Conservation (phyloP, 345 rosid species). For the Heritiera fomes region DNA sequence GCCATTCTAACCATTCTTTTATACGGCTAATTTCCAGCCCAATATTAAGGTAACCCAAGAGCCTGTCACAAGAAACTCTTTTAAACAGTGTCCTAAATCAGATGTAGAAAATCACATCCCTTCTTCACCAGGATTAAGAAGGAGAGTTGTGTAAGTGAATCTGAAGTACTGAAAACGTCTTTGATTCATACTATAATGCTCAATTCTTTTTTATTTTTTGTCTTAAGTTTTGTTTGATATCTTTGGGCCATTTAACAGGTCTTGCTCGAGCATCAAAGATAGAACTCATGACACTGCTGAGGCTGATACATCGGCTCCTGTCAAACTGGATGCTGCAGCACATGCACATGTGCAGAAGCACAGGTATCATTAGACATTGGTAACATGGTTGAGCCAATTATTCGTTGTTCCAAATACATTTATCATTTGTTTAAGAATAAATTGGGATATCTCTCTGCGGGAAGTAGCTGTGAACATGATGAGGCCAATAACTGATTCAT, state of each 20-base stretch:
- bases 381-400: neutral
- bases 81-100: constrained; percentile 39
- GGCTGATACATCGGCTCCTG: constrained; percentile 48
- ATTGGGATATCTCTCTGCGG: neutral
- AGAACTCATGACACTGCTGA: constrained; percentile 39
- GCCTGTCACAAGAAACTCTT: constrained; percentile 22
- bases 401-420: neutral
- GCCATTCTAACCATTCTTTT: constrained; percentile 3
- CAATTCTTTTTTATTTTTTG: neutral
- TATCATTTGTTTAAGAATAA: neutral
- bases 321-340: constrained; percentile 70
- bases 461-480: neutral
- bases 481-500: neutral
- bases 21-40: constrained; percentile 37
- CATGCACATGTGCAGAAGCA: constrained; percentile 77
- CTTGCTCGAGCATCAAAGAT: constrained; percentile 45
- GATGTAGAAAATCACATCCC: constrained; percentile 48
- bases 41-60: constrained; percentile 40
- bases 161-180: neutral
- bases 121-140: constrained; percentile 70
- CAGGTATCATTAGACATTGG: constrained; percentile 42
- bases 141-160: constrained; percentile 71
- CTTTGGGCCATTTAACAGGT: constrained; percentile 35
- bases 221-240: neutral
- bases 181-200: neutral